A percentile compares a stretch with the other conserved stretches of the same genome.
Conservation (phyloP, 2,329 filamentous ascomycete species). For the Lachnellula subtilissima region DNA sequence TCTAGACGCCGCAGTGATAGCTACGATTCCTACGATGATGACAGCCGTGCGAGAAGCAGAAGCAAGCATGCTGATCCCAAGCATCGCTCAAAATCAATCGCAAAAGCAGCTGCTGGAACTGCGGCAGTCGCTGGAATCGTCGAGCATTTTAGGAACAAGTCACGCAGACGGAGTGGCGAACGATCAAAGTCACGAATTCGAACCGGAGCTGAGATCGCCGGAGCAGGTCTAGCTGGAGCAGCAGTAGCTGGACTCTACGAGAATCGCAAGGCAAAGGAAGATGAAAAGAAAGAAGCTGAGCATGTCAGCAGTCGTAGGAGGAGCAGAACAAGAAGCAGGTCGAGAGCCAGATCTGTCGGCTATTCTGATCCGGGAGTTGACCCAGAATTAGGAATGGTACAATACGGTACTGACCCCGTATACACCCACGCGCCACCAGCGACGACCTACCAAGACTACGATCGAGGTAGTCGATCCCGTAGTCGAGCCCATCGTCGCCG, state of each 20-base stretch:
- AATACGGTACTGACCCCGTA: slow-evolving; percentile 58
- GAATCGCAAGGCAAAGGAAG: slow-evolving; percentile 56
- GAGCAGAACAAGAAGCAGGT: slow-evolving; percentile 31
- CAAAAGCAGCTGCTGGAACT: slow-evolving; percentile 41
- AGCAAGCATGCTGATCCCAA: slow-evolving; percentile 49
- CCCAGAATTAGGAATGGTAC: slow-evolving; percentile 64
- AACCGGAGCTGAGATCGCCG: slow-evolving; percentile 56
- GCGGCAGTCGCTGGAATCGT: slow-evolving; percentile 55
- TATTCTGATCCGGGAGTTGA: slow-evolving; percentile 50
- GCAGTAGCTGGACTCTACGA: slow-evolving; percentile 59
- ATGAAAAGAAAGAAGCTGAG: slow-evolving; percentile 35
- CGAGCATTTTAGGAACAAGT: slow-evolving; percentile 53
- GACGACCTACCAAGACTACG: slow-evolving; percentile 28
- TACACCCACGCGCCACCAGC: slow-evolving; percentile 32
- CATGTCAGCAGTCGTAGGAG: slow-evolving; percentile 25
- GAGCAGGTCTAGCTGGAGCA: slow-evolving; percentile 55
- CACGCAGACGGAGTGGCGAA: slow-evolving; percentile 39
- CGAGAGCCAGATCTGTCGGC: slow-evolving; percentile 47
- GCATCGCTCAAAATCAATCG: slow-evolving; percentile 29
- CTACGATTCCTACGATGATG: slow-evolving; percentile 29
- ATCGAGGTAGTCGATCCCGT: slow-evolving; percentile 21
- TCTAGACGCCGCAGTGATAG: slow-evolving; percentile 38
- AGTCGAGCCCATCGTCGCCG: slow-evolving; percentile 17
- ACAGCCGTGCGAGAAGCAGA: slow-evolving; percentile 36
- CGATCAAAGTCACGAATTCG: slow-evolving; percentile 38